Percentiles rank a stretch among this genome's conserved stretches.
Conservation (phyloP, 179 eudicot genomes). For the Nepenthes alata region DNA sequence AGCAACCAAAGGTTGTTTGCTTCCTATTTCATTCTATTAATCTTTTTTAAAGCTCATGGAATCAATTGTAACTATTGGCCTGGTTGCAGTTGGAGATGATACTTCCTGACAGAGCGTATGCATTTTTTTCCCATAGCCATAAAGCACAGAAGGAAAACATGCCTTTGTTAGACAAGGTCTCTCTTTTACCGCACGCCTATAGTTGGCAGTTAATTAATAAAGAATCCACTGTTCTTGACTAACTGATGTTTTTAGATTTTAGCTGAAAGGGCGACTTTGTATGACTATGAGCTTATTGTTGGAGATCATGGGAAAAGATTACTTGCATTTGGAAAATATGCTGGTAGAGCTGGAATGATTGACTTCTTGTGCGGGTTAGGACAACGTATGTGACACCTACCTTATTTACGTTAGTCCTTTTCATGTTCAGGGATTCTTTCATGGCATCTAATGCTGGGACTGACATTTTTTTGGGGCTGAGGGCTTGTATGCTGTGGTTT, state of each 20-base stretch:
- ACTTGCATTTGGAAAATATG: constrained; percentile 84
- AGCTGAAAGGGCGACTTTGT: constrained; percentile 67
- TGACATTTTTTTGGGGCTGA: too few relatives aligned
- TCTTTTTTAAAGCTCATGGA: not conserved
- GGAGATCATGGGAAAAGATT: constrained; percentile 75
- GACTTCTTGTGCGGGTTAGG: constrained; percentile 84
- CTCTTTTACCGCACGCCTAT: constrained; percentile 1
- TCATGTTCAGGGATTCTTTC: not conserved
- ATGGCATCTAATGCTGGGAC: too few relatives aligned
- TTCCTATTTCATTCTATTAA: not conserved
- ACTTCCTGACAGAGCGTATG: constrained; percentile 85
- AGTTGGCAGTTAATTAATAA: not conserved
- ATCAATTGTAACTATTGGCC: not conserved
- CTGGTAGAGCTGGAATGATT: constrained; percentile 92
- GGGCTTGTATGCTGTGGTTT: too few relatives aligned
- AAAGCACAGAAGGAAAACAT: constrained; percentile 93
- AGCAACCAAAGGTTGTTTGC: constrained; percentile 77
- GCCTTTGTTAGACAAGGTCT: constrained; percentile 87
- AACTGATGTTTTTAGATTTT: constrained; percentile 36
- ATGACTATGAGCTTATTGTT: constrained; percentile 91
- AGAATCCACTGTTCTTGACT: constrained; percentile 5
- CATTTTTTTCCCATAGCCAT: constrained; percentile 96
- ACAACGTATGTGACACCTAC: constrained; percentile 45
- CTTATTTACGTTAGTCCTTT: not conserved
- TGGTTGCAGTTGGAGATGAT: constrained; percentile 82